A percentile compares a stretch with the other conserved stretches of the same genome.
Evolutionary conservation across 139 green algal genomes (phyloP).

Genomic region (Micractinium sp.): DNA sequence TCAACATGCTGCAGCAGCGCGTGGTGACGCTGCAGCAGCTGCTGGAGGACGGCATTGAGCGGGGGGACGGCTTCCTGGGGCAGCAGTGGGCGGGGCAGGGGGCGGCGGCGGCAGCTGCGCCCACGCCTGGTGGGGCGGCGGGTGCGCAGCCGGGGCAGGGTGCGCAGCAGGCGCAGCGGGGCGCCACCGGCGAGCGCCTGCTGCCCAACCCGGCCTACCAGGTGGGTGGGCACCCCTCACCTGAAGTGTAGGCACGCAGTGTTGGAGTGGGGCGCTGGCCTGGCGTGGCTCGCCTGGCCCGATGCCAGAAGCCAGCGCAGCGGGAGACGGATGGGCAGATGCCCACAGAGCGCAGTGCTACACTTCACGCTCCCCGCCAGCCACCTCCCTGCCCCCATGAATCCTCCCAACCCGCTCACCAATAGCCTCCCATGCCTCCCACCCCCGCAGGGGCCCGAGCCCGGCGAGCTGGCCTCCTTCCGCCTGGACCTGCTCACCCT

Average conservation of each 20-base stretch:
- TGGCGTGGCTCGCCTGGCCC: no score
- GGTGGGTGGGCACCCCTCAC: background rate
- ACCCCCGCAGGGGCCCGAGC: background rate
- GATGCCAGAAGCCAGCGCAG: background rate
- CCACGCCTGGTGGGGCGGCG: background rate
- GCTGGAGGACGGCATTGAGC: background rate
- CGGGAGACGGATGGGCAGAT: background rate
- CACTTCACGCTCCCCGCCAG: background rate
- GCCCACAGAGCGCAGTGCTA: background rate
- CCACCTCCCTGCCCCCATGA: background rate
- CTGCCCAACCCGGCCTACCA: constrained; percentile 3
- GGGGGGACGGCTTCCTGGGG: background rate
- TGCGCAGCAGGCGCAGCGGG: background rate
- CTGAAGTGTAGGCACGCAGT: no score
- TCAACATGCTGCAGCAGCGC: constrained; percentile 4
- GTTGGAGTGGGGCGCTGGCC: no score
- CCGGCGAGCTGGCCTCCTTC: background rate
- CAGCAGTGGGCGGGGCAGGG: background rate
- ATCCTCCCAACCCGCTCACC: background rate
- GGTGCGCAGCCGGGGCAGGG: background rate
- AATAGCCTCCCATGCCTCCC: no score
- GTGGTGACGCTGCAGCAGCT: constrained; percentile 13
- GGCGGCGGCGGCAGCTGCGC: background rate
- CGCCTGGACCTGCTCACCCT: background rate
- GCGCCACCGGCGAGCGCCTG: background rate